phyloP scores from a whole-genome alignment of 495 filamentous ascomycete genomes.

The Echria macrotheca region DNA sequence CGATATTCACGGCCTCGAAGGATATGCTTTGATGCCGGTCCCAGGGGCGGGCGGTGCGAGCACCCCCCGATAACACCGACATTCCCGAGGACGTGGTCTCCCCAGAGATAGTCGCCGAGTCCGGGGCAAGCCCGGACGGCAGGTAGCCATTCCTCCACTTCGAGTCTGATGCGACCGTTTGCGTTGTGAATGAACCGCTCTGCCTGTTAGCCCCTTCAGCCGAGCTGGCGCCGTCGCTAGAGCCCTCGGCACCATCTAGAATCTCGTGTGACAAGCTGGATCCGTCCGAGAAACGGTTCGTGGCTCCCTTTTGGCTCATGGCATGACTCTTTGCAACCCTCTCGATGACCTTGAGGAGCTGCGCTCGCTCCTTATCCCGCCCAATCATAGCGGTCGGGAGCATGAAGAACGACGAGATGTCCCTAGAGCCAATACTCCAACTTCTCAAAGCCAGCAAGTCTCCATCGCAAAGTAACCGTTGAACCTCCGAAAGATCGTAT shows the following conservation, averaged over 20 bases:
- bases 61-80: constrained; percentile 23
- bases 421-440: constrained; percentile 66
- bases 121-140: constrained; percentile 24
- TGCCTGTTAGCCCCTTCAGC: constrained; percentile 34
- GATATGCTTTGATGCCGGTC: constrained; percentile 34
- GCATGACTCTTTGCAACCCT: constrained; percentile 58
- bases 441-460: constrained; percentile 60
- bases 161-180: constrained; percentile 48
- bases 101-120: constrained; percentile 27
- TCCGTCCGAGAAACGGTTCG: constrained; percentile 43
- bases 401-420: constrained; percentile 82
- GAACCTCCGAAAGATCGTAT: constrained; percentile 64
- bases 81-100: constrained; percentile 34
- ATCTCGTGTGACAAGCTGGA: constrained; percentile 54
- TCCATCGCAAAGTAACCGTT: constrained; percentile 67
- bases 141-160: constrained; percentile 37
- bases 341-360: constrained; percentile 66
- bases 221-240: constrained; percentile 47
- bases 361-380: constrained; percentile 61
- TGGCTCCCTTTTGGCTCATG: constrained; percentile 39
- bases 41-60: constrained; percentile 28
- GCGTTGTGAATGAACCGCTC: constrained; percentile 33
- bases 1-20: constrained; percentile 28
- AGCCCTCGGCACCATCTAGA: constrained; percentile 47
- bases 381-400: constrained; percentile 77